Percentiles rank a stretch among this genome's conserved stretches.
Conservation (phyloP, 2,329 filamentous ascomycete genomes). For the Periglandula ipomoeae region DNA sequence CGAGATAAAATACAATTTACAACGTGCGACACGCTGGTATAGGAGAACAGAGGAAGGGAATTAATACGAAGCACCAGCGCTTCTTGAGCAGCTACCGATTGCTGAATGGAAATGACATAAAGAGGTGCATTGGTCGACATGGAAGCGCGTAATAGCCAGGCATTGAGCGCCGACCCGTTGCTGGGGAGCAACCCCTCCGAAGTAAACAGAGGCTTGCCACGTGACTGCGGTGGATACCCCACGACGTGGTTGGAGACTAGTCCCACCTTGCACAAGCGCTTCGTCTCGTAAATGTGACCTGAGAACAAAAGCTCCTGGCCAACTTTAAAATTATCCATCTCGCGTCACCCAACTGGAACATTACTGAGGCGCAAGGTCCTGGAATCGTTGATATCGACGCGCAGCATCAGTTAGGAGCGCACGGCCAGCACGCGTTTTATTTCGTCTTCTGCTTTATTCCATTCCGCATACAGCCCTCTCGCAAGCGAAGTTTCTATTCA, state of each 20-base stretch:
- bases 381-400: background rate
- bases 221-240: constrained; percentile 9
- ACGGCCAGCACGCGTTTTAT: too few relatives aligned
- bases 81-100: constrained; percentile 14
- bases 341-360: background rate
- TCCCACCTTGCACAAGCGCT: background rate
- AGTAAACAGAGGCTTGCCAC: constrained; percentile 21
- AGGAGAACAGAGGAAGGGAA: constrained; percentile 10
- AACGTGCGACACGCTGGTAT: background rate
- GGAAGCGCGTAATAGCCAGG: background rate
- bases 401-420: too few relatives aligned
- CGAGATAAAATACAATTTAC: background rate
- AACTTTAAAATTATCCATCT: background rate
- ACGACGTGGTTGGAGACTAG: background rate
- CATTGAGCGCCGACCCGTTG: constrained; percentile 15
- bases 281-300: background rate
- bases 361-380: background rate
- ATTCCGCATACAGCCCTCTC: too few relatives aligned
- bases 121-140: constrained; percentile 7
- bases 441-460: too few relatives aligned
- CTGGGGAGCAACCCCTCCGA: constrained; percentile 15
- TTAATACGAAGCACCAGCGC: constrained; percentile 16
- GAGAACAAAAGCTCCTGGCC: background rate
- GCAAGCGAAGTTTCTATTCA: too few relatives aligned
- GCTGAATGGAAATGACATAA: constrained; percentile 17